Conservation (phyloP, 208 protist species). For the Naegleria fowleri region DNA sequence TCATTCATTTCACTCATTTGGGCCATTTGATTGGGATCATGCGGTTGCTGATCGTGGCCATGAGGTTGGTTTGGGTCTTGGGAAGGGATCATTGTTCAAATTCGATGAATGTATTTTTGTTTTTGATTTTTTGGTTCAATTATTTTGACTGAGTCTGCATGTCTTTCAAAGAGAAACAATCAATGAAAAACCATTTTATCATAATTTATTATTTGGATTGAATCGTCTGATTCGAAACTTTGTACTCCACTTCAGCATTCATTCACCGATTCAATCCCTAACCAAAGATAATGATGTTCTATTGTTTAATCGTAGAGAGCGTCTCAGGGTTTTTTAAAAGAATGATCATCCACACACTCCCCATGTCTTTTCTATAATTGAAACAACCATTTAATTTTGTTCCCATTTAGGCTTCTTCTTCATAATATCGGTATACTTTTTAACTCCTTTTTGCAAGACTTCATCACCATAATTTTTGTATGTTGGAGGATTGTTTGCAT, state of each 20-base stretch:
- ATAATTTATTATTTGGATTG: no score
- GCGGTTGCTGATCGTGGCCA: not conserved
- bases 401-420: not conserved
- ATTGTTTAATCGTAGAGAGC: no score
- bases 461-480: slow-evolving; percentile 1
- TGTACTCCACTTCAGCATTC: no score
- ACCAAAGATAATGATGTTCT: no score
- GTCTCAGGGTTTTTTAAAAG: no score
- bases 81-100: not conserved
- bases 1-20: not conserved
- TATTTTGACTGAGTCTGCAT: not conserved
- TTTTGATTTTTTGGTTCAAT: not conserved
- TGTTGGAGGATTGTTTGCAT: not conserved
- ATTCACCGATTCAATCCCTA: no score
- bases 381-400: not conserved
- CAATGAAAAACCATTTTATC: no score
- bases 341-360: no score
- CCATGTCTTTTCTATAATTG: no score
- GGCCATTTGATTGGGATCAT: not conserved
- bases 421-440: not conserved
- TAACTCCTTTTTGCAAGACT: not conserved
- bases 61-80: not conserved
- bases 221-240: no score
- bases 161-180: no score
- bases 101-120: not conserved